Evolutionary conservation across 2,329 filamentous ascomycete genomes (phyloP).

Genomic region (Aureobasidium subglaciale): DNA sequence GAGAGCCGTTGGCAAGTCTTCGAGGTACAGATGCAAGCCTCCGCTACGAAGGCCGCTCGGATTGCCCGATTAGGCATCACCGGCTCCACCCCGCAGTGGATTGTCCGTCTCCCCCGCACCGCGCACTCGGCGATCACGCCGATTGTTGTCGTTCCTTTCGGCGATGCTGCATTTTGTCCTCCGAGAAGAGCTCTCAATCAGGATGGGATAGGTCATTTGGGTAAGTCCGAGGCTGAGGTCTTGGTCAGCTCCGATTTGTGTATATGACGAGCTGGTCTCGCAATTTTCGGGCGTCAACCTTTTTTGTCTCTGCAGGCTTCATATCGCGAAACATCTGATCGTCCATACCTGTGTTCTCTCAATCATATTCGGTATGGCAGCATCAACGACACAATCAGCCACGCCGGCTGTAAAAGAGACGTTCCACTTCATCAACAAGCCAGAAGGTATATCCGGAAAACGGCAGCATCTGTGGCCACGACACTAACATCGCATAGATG

Average conservation of each 20-base stretch:
- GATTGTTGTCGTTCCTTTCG: not conserved
- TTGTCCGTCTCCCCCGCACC: conserved; percentile 3
- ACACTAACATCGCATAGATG: conserved; percentile 16
- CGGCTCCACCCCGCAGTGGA: too few species aligned
- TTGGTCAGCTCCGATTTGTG: not conserved
- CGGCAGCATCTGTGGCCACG: not conserved
- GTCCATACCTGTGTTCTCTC: too few species aligned
- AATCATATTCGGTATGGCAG: too few species aligned
- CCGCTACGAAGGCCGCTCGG: not conserved
- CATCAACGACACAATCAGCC: not conserved
- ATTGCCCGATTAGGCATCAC: not conserved
- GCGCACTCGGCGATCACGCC: not conserved
- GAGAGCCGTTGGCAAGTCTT: not conserved
- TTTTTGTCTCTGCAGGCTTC: not conserved
- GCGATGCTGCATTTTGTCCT: not conserved
- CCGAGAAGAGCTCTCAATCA: not conserved
- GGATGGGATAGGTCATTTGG: not conserved
- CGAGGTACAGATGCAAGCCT: not conserved
- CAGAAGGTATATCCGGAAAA: conserved; percentile 8
- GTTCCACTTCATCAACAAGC: conserved; percentile 32
- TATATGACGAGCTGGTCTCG: conserved; percentile 3
- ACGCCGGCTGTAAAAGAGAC: conserved; percentile 20
- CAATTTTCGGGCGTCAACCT: not conserved
- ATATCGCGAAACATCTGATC: not conserved
- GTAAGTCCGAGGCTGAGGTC: conserved; percentile 2